Percentiles rank a stretch among this genome's conserved stretches.
Conservation (phyloP, 192 early-diverging fungal species). For the Entophlyctis luteolus region DNA sequence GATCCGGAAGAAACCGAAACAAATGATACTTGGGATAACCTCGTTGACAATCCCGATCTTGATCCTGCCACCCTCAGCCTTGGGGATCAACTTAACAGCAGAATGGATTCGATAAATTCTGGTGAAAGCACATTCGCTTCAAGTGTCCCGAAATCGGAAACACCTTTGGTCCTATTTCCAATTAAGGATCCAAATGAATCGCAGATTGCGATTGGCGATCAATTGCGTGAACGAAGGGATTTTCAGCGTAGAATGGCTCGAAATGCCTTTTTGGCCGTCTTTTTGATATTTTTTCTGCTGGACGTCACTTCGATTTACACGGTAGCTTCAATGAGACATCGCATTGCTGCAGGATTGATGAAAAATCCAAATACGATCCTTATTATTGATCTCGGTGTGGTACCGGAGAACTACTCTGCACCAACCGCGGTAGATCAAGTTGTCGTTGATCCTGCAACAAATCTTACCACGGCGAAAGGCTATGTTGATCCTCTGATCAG, state of each 20-base stretch:
- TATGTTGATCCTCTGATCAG: not conserved
- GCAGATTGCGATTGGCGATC: constrained; percentile 17
- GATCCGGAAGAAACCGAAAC: constrained; percentile 22
- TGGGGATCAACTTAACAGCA: constrained; percentile 8
- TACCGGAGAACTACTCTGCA: constrained; percentile 3
- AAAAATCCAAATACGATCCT: constrained; percentile 10
- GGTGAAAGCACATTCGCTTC: not conserved
- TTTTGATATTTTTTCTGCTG: constrained; percentile 6
- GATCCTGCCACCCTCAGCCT: constrained; percentile 11
- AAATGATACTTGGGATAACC: constrained; percentile 17
- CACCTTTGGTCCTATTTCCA: constrained; percentile 9
- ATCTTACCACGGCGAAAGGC: not conserved
- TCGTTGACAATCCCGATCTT: constrained; percentile 14
- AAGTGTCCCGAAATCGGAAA: constrained; percentile 12
- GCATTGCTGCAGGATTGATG: constrained; percentile 2
- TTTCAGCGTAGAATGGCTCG: constrained; percentile 11
- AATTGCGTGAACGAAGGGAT: constrained; percentile 7
- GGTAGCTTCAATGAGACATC: not conserved
- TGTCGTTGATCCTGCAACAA: not conserved
- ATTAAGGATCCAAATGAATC: constrained; percentile 24
- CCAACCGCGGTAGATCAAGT: not conserved
- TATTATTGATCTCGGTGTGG: constrained; percentile 7
- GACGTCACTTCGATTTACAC: not conserved
- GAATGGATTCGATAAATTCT: constrained; percentile 5
- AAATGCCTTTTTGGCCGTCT: not conserved